Conservation (phyloP, 176 grass and related monocot species). For the Alopecurus myosuroides region DNA sequence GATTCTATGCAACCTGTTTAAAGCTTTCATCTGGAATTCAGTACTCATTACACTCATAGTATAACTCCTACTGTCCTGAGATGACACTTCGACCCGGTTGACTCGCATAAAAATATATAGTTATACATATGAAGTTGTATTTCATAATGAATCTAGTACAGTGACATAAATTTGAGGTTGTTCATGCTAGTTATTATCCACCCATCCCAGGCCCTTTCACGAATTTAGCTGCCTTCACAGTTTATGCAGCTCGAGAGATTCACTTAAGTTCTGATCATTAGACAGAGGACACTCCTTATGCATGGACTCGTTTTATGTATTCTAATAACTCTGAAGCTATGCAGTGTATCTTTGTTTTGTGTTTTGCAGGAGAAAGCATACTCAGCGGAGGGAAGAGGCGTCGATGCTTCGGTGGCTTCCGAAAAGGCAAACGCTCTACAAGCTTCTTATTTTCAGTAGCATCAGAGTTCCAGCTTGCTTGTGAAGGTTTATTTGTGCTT, state of each 20-base stretch:
- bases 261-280: not conserved
- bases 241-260: not conserved
- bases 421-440: slow-evolving; percentile 44
- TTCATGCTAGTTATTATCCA: not conserved
- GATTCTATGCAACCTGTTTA: not conserved
- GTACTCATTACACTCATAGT: not conserved
- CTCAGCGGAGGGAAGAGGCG: slow-evolving; percentile 26
- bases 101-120: not conserved
- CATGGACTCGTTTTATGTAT: not conserved
- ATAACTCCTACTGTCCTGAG: not conserved
- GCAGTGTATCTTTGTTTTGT: not conserved
- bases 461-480: not conserved
- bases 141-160: not conserved
- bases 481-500: not conserved
- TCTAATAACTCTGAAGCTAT: not conserved
- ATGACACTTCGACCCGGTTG: not conserved
- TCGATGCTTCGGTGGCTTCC: slow-evolving; percentile 36
- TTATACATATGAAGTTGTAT: not conserved
- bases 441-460: slow-evolving; percentile 13
- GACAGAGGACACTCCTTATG: not conserved
- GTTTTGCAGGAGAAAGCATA: slow-evolving; percentile 47
- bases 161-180: not conserved
- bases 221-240: not conserved
- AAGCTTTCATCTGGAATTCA: not conserved
- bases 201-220: not conserved